Evolutionary conservation across 2,329 filamentous ascomycete genomes (phyloP), one percentile per base, ranked within the genome.

Genomic region (Xylaria sp.): DNA sequence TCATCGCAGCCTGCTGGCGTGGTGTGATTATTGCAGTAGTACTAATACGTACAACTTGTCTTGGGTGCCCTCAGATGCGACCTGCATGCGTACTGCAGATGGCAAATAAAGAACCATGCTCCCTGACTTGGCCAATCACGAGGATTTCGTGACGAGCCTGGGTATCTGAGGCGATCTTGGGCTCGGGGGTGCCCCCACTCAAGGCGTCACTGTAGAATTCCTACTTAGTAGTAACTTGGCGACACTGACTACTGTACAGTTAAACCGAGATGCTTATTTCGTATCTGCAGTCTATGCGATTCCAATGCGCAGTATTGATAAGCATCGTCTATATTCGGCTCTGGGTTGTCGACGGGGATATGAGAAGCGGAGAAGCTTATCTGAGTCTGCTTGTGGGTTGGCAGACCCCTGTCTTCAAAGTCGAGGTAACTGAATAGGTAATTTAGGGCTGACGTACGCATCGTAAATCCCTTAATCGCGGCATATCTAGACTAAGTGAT

Each of bases 401-500:
- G 50, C 37, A 39, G 50, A 57, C 60, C 51, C 65, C 61, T 61
- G 65, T 65, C 23, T 25, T 50, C 18, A 25, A 44, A 23, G 44
- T 18, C 34, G 41, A 50, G 12, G 20, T 37, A 37, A 37, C 34
- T 37, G 34, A 37, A 37, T 37, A 37, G 5, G 34, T 10, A 44
- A 57, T 39, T 20, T 44, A 51, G 39, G 58, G 63, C 66, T 71
- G 64, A 71, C 69, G 66, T 69, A 66, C 56, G 51, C 66, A 69
- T 61, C 64, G 44, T 69, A 69, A 66, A 64, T 69, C 62, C 31
- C 50, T 15, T 8, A 28, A 52, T 28, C 46, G 46, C 20, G 46
- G 20, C n/a, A 48, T n/a, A 10, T 48, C 8, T 23, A 41, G 2
- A 4, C 46, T 46, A 18, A 6, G 2, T 28, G 39, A 13, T 23